These are phyloP conservation scores for Cyathus striatus DNA, from an alignment of 768 basidiomycete genomes.

Conservation along the genomic window DNA sequence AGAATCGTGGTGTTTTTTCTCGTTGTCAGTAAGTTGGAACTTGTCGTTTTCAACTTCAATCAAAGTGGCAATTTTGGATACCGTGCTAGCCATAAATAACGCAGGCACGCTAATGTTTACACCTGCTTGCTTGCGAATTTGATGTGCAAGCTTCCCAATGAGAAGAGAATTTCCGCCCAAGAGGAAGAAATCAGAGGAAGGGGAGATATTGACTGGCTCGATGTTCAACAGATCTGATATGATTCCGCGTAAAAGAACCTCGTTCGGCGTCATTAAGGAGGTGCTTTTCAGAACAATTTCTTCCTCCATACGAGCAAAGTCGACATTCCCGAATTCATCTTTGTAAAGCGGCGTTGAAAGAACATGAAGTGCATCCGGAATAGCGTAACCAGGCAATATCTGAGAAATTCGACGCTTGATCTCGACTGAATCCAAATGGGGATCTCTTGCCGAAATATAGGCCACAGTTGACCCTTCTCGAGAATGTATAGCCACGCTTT, in stretches of 20 bases:
- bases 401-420: slow-evolving; percentile 14
- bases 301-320: slow-evolving; percentile 26
- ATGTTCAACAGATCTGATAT: slow-evolving; percentile 26
- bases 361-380: slow-evolving; percentile 31
- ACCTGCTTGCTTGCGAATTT: slow-evolving; percentile 32
- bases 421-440: slow-evolving; percentile 11
- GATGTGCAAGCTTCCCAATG: slow-evolving; percentile 39
- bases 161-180: slow-evolving; percentile 41
- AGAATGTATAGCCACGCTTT: slow-evolving; percentile 28
- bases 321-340: slow-evolving; percentile 15
- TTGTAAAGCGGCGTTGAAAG: slow-evolving; percentile 17
- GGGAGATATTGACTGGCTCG: slow-evolving; percentile 20
- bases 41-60: slow-evolving; percentile 23
- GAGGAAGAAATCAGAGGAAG: slow-evolving; percentile 36
- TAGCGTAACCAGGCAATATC: slow-evolving; percentile 31
- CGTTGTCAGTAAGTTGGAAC: not conserved
- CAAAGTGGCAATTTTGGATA: slow-evolving; percentile 32
- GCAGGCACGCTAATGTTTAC: slow-evolving; percentile 29
- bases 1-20: slow-evolving; percentile 4
- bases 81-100: slow-evolving; percentile 36
- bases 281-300: slow-evolving; percentile 14
- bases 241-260: slow-evolving; percentile 30
- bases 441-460: slow-evolving; percentile 23
- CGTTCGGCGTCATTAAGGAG: slow-evolving; percentile 20
- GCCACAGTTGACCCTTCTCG: slow-evolving; percentile 28